A percentile compares a stretch with the other conserved stretches of the same genome.
Conservation (phyloP, 768 basidiomycete species). For the Lactifluus pinguis region DNA sequence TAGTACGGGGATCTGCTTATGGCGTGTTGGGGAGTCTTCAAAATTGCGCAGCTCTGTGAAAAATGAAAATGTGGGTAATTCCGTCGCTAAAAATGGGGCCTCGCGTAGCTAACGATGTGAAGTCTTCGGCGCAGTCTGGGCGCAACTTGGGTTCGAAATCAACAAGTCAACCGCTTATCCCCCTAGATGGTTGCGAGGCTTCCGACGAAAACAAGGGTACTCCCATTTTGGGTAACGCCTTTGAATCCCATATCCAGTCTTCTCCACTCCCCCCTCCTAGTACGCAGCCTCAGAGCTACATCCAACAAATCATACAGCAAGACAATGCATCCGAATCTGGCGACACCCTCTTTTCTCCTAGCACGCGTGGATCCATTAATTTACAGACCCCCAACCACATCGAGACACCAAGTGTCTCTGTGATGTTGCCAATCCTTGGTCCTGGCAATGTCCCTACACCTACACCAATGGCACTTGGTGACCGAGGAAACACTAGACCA, state of each 20-base stretch:
- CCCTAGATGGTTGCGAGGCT: neutral
- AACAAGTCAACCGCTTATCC: neutral
- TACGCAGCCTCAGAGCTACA: neutral
- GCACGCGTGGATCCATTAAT: neutral
- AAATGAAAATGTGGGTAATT: conserved; percentile 7
- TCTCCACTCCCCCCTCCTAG: neutral
- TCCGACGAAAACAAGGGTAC: neutral
- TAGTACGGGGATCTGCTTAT: conserved; percentile 4
- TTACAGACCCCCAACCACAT: neutral
- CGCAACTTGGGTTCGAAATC: neutral
- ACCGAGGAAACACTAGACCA: neutral
- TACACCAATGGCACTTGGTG: neutral
- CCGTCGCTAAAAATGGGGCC: neutral
- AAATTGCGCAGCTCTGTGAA: neutral
- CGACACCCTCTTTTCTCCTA: neutral
- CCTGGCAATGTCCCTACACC: neutral
- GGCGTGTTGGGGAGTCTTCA: neutral
- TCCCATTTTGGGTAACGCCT: neutral
- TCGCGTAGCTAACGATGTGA: neutral
- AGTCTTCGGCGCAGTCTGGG: neutral
- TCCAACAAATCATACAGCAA: neutral
- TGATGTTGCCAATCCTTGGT: neutral
- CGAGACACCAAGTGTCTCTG: neutral
- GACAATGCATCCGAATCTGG: neutral
- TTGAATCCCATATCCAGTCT: neutral